phyloP scores from a whole-genome alignment of 148 eudicot species.

The Rhododendron griersonianum region DNA sequence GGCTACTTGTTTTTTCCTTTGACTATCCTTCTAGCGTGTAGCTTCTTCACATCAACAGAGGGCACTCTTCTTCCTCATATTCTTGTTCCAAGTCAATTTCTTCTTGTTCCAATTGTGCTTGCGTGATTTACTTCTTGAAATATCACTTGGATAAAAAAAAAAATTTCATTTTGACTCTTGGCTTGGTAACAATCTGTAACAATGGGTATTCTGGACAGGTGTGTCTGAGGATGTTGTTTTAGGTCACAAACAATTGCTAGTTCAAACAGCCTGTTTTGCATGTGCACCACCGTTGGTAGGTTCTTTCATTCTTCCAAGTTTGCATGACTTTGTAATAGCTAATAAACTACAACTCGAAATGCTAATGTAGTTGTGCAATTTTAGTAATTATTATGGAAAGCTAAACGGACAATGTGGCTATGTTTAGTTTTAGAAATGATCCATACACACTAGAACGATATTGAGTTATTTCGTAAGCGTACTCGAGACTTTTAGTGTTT shows the following conservation, averaged over 20 bases:
- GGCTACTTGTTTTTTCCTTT: neutral
- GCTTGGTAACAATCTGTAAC: neutral
- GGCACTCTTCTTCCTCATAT: neutral
- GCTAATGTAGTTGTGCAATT: neutral
- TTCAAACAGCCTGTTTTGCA: constrained; percentile 97
- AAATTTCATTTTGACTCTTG: neutral
- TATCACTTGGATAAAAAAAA: neutral
- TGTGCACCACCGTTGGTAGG: constrained; percentile 96
- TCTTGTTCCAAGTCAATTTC: neutral
- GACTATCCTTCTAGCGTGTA: neutral
- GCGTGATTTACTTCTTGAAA: neutral
- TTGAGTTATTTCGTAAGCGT: too few relatives aligned
- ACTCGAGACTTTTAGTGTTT: too few relatives aligned
- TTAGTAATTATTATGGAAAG: neutral
- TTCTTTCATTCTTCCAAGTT: constrained; percentile 5
- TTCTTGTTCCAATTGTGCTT: neutral
- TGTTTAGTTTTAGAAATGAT: neutral
- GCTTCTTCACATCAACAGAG: neutral
- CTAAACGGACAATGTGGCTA: neutral
- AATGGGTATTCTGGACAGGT: constrained; percentile 37
- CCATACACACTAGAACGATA: too few relatives aligned
- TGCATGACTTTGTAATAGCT: neutral
- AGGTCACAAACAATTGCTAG: constrained; percentile 88
- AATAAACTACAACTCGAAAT: neutral
- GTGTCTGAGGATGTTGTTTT: constrained; percentile 98